These are phyloP conservation scores for Talaromyces funiculosus DNA, from an alignment of 2,329 filamentous ascomycete species.

Conservation along the genomic window DNA sequence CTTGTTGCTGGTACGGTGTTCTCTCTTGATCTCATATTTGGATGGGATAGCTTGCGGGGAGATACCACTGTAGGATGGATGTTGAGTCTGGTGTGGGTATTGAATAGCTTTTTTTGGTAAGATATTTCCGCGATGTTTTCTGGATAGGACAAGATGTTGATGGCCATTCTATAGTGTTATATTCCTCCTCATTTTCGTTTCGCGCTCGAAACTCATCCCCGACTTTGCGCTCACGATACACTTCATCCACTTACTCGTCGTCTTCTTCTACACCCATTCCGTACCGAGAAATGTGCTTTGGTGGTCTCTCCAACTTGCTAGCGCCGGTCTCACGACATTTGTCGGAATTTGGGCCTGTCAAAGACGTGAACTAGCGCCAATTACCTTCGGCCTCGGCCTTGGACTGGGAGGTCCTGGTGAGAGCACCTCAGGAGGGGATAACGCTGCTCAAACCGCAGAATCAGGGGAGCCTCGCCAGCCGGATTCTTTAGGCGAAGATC, in stretches of 20 bases:
- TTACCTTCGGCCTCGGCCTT: slow-evolving; percentile 68
- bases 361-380: slow-evolving; percentile 81
- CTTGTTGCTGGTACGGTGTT: slow-evolving; percentile 60
- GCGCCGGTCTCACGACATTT: slow-evolving; percentile 58
- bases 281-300: slow-evolving; percentile 76
- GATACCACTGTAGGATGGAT: slow-evolving; percentile 68
- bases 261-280: slow-evolving; percentile 69
- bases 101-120: slow-evolving; percentile 61
- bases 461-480: slow-evolving; percentile 8
- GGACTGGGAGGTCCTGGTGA: slow-evolving; percentile 17
- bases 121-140: slow-evolving; percentile 29
- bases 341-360: slow-evolving; percentile 87
- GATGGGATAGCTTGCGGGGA: slow-evolving; percentile 59
- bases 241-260: slow-evolving; percentile 71
- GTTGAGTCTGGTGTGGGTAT: slow-evolving; percentile 60
- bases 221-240: slow-evolving; percentile 92
- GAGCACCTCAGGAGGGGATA: slow-evolving; percentile 10
- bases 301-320: slow-evolving; percentile 68
- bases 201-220: slow-evolving; percentile 85
- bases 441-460: slow-evolving; percentile 15
- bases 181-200: slow-evolving; percentile 75
- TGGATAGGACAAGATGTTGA: background rate
- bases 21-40: slow-evolving; percentile 54
- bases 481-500: slow-evolving; percentile 14
- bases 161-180: slow-evolving; percentile 57